Conservation (phyloP, 192 early-diverging fungal genomes). For the Coemansia sp. region DNA sequence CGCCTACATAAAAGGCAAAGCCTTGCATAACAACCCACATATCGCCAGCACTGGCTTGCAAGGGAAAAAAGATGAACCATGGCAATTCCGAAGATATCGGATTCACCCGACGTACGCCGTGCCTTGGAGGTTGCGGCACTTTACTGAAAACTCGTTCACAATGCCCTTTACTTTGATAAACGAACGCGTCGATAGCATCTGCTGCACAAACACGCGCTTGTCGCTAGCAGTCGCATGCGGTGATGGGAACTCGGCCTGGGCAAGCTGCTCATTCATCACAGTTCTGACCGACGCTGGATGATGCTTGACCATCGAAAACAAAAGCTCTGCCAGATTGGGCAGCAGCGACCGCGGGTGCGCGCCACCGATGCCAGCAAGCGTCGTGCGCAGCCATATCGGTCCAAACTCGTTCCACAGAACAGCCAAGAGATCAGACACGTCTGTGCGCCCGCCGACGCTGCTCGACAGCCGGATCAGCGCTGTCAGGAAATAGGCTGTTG, state of each 20-base stretch:
- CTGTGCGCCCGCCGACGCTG: slow-evolving; percentile 6
- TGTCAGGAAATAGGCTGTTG: slow-evolving; percentile 39
- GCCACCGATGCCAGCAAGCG: slow-evolving; percentile 46
- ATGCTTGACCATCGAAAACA: slow-evolving; percentile 46
- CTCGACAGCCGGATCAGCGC: slow-evolving; percentile 33
- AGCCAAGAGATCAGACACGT: slow-evolving; percentile 13
- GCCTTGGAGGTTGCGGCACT: slow-evolving; percentile 45
- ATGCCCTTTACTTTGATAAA: slow-evolving; percentile 28
- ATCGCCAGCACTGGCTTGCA: too few relatives aligned
- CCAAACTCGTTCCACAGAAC: slow-evolving; percentile 32
- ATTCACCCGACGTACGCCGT: slow-evolving; percentile 13
- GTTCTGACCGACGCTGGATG: slow-evolving; percentile 15
- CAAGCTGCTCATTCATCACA: slow-evolving; percentile 34
- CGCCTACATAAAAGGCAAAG: too few relatives aligned
- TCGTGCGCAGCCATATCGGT: slow-evolving; percentile 37
- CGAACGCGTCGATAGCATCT: slow-evolving; percentile 38
- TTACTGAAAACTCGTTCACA: slow-evolving; percentile 37
- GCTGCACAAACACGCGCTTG: slow-evolving; percentile 39
- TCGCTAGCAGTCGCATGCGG: slow-evolving; percentile 14
- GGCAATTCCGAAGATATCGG: too few relatives aligned
- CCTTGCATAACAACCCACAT: too few relatives aligned
- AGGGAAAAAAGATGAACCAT: too few relatives aligned
- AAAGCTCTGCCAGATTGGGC: slow-evolving; percentile 43
- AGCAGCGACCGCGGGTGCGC: slow-evolving; percentile 48
- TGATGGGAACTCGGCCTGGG: slow-evolving; percentile 35